Base-by-base conservation (phyloP, 2,329 filamentous ascomycete genomes). In the Tricladium varicosporioides region DNA sequence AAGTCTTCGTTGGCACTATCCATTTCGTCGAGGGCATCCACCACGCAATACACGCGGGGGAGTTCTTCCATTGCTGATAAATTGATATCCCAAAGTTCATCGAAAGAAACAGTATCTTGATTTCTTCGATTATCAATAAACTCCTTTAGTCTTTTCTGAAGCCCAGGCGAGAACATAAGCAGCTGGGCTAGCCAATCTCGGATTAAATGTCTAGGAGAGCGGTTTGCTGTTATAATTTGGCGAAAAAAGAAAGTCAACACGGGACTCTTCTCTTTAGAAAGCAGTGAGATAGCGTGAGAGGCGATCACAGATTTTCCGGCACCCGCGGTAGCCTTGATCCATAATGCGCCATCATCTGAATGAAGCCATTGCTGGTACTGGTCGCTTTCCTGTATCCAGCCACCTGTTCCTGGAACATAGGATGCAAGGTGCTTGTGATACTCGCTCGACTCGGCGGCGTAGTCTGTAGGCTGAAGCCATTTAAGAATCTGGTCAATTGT, bases 21-120 rank as follows among this genome's bases (percentile, higher is more conserved):
- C 71, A 80, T 78, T 62, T 80, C 77, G 54, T 80, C 78, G 2
- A 80, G 74, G 48, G 73, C 78, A 13, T 53, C 51, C n/a, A 53
- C 51, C 5, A 53, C 27, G 16, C 79, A 75, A 53, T 73, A 78
- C 0, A 69, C 73, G 43, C 43, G 14, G 4, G 22, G 22, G 10
- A 32, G n/a, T 10, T 7, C 18, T 31, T 22, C 8, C 15, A 53
- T 51, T 19, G 42, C 19, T 5, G 27, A 47, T 3, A 32, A 9
- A 36, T 11, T 2, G 8, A 53, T 27, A 4, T 36, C 42, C 43
- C 51, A 46, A 11, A 53, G 27, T 8, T 53, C 51, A 15, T 53
- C 42, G 8, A 46, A 36, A 19, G 42, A n/a, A 11, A 53, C 16
- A 27, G n/a, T 42, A 8, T 48, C 43, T 10, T 36, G 43, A 18